Percentiles rank a stretch among this genome's conserved stretches.
These are phyloP conservation scores for Brachypodium distachyon DNA, from an alignment of 202 grass and related monocot species.

Conservation along the genomic window DNA sequence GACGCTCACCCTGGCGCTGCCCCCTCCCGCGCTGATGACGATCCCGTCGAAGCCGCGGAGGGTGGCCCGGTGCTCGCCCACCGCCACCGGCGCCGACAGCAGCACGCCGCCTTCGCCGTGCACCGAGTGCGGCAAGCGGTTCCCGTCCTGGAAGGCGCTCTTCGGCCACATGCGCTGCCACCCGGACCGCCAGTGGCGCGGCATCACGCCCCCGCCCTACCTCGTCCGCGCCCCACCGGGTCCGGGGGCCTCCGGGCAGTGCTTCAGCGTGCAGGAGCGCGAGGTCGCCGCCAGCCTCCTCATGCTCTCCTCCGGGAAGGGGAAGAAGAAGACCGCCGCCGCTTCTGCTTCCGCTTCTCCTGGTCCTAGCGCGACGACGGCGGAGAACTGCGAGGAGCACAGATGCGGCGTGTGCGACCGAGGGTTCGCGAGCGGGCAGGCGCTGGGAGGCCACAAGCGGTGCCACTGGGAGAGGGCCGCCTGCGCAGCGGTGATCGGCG, in stretches of 20 bases:
- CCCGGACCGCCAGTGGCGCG: slow-evolving; percentile 68
- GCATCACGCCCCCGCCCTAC: slow-evolving; percentile 50
- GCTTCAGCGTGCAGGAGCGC: slow-evolving; percentile 39
- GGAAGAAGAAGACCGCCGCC: not conserved
- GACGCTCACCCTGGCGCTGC: slow-evolving; percentile 2
- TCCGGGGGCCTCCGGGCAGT: no score
- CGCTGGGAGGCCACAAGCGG: slow-evolving; percentile 30
- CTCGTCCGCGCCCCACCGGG: no score
- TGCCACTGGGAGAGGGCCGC: slow-evolving; percentile 24
- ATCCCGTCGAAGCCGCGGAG: not conserved
- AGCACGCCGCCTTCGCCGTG: slow-evolving; percentile 46
- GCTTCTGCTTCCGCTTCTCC: not conserved
- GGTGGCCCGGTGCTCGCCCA: not conserved
- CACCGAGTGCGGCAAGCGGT: slow-evolving; percentile 55
- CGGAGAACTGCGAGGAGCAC: slow-evolving; percentile 7
- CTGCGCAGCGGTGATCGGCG: not conserved
- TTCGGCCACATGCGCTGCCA: slow-evolving; percentile 83
- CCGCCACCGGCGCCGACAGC: no score
- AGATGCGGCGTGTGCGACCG: slow-evolving; percentile 19
- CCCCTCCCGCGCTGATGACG: not conserved
- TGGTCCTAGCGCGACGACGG: not conserved
- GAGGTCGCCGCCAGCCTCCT: slow-evolving; percentile 33
- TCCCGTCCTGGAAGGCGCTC: slow-evolving; percentile 52
- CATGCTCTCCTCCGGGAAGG: slow-evolving; percentile 7
- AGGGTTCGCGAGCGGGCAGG: slow-evolving; percentile 21